Base-by-base conservation (phyloP, 2,329 filamentous ascomycete genomes). In the Ceratocystis harringtonii region DNA sequence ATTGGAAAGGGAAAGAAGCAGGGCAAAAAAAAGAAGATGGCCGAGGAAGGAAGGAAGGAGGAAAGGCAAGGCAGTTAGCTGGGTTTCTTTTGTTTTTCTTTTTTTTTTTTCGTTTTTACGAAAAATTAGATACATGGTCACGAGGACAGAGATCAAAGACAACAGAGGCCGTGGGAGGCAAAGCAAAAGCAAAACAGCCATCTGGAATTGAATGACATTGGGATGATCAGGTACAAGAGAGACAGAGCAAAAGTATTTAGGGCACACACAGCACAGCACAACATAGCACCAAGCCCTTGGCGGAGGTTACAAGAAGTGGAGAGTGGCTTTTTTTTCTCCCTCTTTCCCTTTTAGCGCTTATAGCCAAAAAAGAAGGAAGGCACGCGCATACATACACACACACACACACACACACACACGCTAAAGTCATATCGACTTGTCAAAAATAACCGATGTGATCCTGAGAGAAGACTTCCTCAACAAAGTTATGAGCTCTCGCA, bases 161-260 rank as follows among this genome's bases (percentile, higher is more conserved):
- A 50, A 25, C 22, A 41, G 12, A 41, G 36, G 12, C 36, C 12
- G n/a, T 8, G n/a, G n/a, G 48, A 12, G n/a, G n/a, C n/a, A 25
- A n/a, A 17, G n/a, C 48, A 52, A 25, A n/a, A 17, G n/a, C 48
- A 52, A 7, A 52, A 52, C 48, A 52, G 22, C 22, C n/a, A 57
- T 28, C 28, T 57, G 28, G 48, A 52, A 52, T 52, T n/a, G 52
- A 57, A 57, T 57, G 52, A 57, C 52, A 57, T 30, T 25, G 52
- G 52, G 52, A 57, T 22, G 52, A 57, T 57, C 52, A 57, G 52
- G 52, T 28, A 57, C 52, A 57, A 41, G 36, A 41, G 36, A 41
- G 36, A 41, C 12, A 41, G 36, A 12, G 36, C 36, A 41, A 41
- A 50, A 25, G 48, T n/a, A 22, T 19, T 22, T 19, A 52, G 48